These are phyloP conservation scores for Sclerotinia trifoliorum DNA, from an alignment of 2,329 filamentous ascomycete genomes.

Conservation along the genomic window DNA sequence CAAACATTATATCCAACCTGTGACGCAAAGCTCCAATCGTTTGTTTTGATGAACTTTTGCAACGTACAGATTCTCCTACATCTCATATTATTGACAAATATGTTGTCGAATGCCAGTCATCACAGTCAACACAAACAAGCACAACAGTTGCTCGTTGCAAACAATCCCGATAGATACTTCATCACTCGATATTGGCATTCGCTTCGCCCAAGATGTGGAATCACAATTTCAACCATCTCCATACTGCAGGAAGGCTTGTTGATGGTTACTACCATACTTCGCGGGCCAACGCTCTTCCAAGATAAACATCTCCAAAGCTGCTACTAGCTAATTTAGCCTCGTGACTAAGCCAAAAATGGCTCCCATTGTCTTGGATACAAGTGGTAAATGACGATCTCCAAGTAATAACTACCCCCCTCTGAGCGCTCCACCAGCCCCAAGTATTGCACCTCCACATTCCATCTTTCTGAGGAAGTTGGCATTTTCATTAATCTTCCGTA, in stretches of 20 bases:
- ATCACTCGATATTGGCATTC: not conserved
- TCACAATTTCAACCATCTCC: not conserved
- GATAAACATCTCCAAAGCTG: too few relatives aligned
- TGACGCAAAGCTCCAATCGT: not conserved
- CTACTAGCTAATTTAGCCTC: not conserved
- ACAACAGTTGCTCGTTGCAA: not conserved
- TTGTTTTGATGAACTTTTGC: not conserved
- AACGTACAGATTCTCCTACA: not conserved
- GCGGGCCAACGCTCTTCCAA: too few relatives aligned
- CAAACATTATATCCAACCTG: not conserved
- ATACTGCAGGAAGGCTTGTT: too few relatives aligned
- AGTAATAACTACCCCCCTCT: not conserved
- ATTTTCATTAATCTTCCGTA: not conserved
- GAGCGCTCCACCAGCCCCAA: not conserved
- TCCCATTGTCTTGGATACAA: not conserved
- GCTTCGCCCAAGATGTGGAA: not conserved
- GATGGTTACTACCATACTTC: not conserved
- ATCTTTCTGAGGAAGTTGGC: not conserved
- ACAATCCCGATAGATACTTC: not conserved
- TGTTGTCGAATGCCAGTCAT: not conserved
- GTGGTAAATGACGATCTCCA: not conserved
- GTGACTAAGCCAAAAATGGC: not conserved
- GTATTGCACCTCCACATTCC: not conserved
- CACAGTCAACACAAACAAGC: not conserved
- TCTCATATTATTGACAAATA: not conserved